Evolutionary conservation across 2,329 filamentous ascomycete genomes (phyloP), one percentile per base, ranked within the genome.

Genomic region (Ceratocystis destructans): DNA sequence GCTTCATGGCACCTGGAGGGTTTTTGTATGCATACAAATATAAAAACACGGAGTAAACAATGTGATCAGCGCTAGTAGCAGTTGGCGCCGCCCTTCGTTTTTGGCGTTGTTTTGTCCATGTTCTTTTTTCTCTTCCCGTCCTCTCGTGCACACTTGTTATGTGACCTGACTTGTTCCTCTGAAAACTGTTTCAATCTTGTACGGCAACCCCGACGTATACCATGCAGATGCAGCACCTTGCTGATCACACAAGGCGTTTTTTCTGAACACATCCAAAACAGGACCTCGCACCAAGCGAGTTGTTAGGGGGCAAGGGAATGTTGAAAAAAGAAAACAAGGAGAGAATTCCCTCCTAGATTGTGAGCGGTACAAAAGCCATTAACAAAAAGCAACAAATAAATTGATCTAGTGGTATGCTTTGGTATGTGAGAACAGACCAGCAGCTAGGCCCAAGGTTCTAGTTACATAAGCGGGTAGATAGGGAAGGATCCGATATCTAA

Each of bases 181-280:
- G 8, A 37, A 31, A 12, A 31, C 48, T 59, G 55, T 37, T 59
- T 59, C 55, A 37, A 59, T 59, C 55, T 59, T 7, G 28, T 37
- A 25, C 55, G 28, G 55, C 55, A 59, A 37, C 55, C 55, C 55
- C 55, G 55, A 59, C 3, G 37, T 59, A 31, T 59, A 33, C 55
- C 55, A 59, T 59, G 55, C 55, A 41, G 37, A 41, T 25, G 22
- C 48, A 25, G 22, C 28, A 59, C 55, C 17, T 20, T 59, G 25
- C 55, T 7, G 55, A 59, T 59, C 55, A 37, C 31, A 31, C 55
- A 20, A 59, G 55, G 28, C 25, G 28, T 59, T 28, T 53, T 53
- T 53, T 53, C 48, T 53, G 48, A 53, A 28, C 48, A 53, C 48
- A 53, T 53, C 20, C 20, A 53, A 53, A 53, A 53, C 48, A 25